Percentiles rank a stretch among this genome's conserved stretches.
phyloP scores from a whole-genome alignment of 176 grass and related monocot genomes.

The Ensete glaucum region DNA sequence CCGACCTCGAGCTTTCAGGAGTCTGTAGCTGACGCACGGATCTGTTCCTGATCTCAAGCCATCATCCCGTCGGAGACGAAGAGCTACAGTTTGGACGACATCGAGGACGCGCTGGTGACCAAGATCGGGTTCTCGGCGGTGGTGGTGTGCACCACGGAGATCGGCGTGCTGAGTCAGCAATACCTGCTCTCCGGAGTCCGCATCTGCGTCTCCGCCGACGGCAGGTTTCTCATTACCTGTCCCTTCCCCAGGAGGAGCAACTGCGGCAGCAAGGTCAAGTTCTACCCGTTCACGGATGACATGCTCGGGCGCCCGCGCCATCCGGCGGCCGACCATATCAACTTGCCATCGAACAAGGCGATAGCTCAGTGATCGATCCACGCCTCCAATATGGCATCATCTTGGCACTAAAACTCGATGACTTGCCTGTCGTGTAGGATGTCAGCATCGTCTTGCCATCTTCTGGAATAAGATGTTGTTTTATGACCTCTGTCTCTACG shows the following conservation, averaged over 20 bases:
- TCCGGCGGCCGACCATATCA: background rate
- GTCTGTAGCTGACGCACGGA: no score
- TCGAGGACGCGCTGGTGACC: conserved; percentile 2
- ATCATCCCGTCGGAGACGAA: conserved; percentile 10
- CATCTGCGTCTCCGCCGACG: background rate
- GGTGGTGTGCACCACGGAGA: background rate
- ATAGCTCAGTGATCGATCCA: background rate
- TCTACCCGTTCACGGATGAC: background rate
- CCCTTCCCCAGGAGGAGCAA: background rate
- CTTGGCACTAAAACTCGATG: no score
- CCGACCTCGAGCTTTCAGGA: no score
- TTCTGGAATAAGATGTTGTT: no score
- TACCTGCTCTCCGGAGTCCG: background rate
- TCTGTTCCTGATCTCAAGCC: conserved; percentile 4
- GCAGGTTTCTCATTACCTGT: background rate
- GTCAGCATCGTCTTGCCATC: no score
- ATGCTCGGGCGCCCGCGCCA: background rate
- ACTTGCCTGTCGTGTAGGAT: no score
- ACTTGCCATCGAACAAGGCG: background rate
- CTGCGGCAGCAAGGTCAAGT: background rate
- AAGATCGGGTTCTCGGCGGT: background rate
- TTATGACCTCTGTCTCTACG: no score
- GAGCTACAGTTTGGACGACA: conserved; percentile 20
- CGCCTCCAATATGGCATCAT: no score
- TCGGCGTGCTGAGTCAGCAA: no score